Evolutionary conservation across 1,284 basidiomycete species (phyloP).

Genomic region (Rhodofomes roseus): DNA sequence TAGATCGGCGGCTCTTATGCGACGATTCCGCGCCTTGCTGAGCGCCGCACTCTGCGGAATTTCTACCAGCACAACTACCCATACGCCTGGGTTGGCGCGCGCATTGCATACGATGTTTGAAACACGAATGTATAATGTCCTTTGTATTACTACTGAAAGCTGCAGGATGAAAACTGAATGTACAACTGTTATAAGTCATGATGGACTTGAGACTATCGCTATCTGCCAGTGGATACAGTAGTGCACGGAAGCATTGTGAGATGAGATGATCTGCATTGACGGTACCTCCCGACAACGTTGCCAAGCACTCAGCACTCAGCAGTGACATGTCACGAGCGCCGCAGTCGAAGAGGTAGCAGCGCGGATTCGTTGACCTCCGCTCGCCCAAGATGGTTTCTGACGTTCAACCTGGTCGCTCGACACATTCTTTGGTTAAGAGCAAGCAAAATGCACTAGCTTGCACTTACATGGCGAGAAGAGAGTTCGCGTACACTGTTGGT

Average conservation of each 20-base stretch:
- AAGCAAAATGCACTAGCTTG: neutral
- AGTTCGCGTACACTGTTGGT: neutral
- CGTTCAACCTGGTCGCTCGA: neutral
- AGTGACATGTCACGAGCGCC: too few species aligned
- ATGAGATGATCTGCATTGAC: too few species aligned
- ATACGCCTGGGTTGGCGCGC: slow-evolving; percentile 69
- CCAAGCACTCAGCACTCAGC: too few species aligned
- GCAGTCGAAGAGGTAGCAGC: too few species aligned
- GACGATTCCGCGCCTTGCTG: slow-evolving; percentile 79
- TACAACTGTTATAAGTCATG: too few species aligned
- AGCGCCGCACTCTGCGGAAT: slow-evolving; percentile 75
- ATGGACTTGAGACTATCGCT: too few species aligned
- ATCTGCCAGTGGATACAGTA: too few species aligned
- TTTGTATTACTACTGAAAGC: too few species aligned
- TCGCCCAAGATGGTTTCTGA: neutral
- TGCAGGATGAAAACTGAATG: too few species aligned
- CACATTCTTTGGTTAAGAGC: neutral
- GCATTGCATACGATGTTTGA: slow-evolving; percentile 65
- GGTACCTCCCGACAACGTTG: too few species aligned
- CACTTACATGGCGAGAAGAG: neutral
- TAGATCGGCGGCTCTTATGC: slow-evolving; percentile 91
- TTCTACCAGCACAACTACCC: slow-evolving; percentile 82
- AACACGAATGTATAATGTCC: neutral
- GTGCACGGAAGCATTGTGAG: too few species aligned
- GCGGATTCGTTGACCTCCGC: neutral